These are phyloP conservation scores for Salvia splendens DNA, from an alignment of 257 asterid species.

Conservation along the genomic window DNA sequence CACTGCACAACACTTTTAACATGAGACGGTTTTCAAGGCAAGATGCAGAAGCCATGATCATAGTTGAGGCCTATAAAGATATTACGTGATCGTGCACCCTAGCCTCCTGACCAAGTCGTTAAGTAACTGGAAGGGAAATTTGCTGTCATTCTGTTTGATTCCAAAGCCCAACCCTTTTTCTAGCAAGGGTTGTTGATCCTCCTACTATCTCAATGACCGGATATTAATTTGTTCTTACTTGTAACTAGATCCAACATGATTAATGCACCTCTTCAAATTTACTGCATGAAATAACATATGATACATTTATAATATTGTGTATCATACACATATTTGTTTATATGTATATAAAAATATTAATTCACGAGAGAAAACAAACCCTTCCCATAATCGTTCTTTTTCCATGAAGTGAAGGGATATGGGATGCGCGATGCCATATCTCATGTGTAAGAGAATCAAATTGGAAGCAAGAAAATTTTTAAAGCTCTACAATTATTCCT, in stretches of 20 bases:
- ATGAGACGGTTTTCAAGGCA: conserved; percentile 58
- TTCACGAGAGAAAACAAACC: too few species aligned
- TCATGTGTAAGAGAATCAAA: too few species aligned
- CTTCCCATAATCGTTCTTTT: too few species aligned
- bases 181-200: conserved; percentile 49
- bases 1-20: conserved; percentile 48
- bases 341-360: too few species aligned
- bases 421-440: too few species aligned
- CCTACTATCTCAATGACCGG: too few species aligned
- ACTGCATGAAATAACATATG: conserved; percentile 49
- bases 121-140: conserved; percentile 62
- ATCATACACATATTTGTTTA: too few species aligned
- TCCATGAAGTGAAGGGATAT: too few species aligned
- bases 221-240: neutral
- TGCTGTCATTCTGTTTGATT: conserved; percentile 62
- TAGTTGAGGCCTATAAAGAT: conserved; percentile 63
- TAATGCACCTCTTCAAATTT: conserved; percentile 48
- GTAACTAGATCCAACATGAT: too few species aligned
- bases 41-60: conserved; percentile 57
- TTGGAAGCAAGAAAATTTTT: too few species aligned
- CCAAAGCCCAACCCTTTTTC: conserved; percentile 55
- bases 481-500: too few species aligned
- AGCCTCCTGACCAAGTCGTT: conserved; percentile 69
- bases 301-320: too few species aligned
- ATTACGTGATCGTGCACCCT: conserved; percentile 65